These are phyloP conservation scores for Clitopilus hobsonii DNA, from an alignment of 768 basidiomycete genomes.

Conservation along the genomic window DNA sequence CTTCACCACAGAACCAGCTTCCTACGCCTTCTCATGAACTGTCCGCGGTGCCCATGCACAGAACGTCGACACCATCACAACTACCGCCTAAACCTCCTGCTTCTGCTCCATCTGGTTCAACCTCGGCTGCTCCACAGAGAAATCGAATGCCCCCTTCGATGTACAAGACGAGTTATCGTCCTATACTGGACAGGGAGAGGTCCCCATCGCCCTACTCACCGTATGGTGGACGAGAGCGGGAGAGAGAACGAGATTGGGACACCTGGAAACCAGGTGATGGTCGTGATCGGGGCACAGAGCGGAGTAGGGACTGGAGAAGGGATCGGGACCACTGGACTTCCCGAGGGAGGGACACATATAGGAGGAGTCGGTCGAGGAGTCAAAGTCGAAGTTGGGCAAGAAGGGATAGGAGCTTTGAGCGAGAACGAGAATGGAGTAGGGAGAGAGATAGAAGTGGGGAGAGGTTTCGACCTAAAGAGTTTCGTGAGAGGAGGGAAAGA, in stretches of 20 bases:
- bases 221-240: slow-evolving; percentile 1
- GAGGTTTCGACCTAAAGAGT: neutral
- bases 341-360: slow-evolving; percentile 3
- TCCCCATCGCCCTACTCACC: neutral
- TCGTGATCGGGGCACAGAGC: slow-evolving; percentile 12
- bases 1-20: neutral
- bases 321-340: neutral
- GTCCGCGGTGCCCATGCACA: neutral
- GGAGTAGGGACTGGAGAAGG: slow-evolving; percentile 3
- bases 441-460: neutral
- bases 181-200: neutral
- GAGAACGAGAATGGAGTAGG: neutral
- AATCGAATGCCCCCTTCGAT: neutral
- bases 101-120: neutral
- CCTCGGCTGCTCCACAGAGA: neutral
- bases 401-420: neutral
- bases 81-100: neutral
- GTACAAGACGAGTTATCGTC: slow-evolving; percentile 1
- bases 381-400: slow-evolving; percentile 3
- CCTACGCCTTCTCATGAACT: neutral
- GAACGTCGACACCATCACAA: neutral
- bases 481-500: slow-evolving; percentile 2
- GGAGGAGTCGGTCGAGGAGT: slow-evolving; percentile 2
- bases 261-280: slow-evolving; percentile 5
- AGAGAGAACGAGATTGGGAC: slow-evolving; percentile 6